A percentile compares a stretch with the other conserved stretches of the same genome.
These are phyloP conservation scores for Pneumocystis jirovecii DNA, from an alignment of 1,139 yeast genomes.

Conservation along the genomic window DNA sequence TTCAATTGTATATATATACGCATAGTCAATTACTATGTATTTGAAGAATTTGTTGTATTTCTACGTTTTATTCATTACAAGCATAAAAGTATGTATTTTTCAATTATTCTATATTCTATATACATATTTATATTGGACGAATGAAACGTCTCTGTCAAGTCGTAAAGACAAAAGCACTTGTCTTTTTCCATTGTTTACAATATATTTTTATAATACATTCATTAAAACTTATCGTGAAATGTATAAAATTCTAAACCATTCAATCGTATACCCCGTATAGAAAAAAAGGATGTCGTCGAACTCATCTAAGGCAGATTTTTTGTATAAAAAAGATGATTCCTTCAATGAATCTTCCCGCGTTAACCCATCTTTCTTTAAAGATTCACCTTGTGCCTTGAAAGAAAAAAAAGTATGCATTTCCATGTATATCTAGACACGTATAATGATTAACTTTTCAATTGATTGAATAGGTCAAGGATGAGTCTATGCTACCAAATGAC, in stretches of 20 bases:
- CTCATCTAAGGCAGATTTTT: not conserved
- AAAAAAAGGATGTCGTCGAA: not conserved
- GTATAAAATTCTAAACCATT: too few species aligned
- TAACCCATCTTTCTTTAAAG: not conserved
- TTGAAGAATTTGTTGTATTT: slow-evolving; percentile 18
- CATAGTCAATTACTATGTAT: slow-evolving; percentile 17
- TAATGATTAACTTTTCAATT: not conserved
- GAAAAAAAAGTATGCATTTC: not conserved
- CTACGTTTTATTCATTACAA: not conserved
- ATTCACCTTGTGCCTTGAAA: not conserved
- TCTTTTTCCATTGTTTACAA: too few species aligned
- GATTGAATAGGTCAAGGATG: not conserved
- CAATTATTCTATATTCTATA: too few species aligned
- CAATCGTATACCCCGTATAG: not conserved
- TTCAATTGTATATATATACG: not conserved
- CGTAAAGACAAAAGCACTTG: too few species aligned
- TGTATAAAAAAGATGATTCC: not conserved
- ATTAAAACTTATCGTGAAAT: too few species aligned
- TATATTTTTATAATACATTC: not conserved
- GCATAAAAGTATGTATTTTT: too few species aligned
- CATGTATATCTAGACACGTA: too few species aligned
- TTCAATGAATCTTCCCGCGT: not conserved
- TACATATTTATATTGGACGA: too few species aligned
- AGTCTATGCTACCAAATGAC: not conserved
- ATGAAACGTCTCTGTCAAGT: too few species aligned